Base-by-base conservation (phyloP, 495 filamentous ascomycete species). In the Penicillium verhagenii region DNA sequence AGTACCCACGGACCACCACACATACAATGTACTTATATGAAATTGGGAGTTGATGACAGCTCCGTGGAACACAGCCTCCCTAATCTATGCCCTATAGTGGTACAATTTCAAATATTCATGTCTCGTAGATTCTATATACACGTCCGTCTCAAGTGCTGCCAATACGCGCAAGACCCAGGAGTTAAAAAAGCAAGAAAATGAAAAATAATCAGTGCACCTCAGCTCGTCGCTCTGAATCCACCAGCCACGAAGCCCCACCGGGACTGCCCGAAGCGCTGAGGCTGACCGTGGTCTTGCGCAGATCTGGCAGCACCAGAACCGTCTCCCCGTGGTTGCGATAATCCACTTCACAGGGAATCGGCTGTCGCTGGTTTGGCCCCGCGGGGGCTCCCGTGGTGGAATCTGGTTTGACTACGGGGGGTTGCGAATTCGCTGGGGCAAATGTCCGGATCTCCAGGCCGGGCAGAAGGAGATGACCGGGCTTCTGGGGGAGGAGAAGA, bases 381-480 rank as follows among this genome's bases (percentile, higher is more conserved):
- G 47, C 56, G 20, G 59, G 52, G 9, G 35, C 56, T n/a, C 52
- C 56, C 4, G 44, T 31, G 28, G 46, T 33, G 40, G 58, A 21
- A 61, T 69, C 16, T 39, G 59, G 31, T 19, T 63, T 46, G 13
- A 60, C 38, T 13, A 66, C 56, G 20, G 59, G 33, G 40, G 53
- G 29, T 50, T 55, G 56, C 38, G 68, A 54, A 25, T 18, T 50
- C 14, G 54, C 47, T 19, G 72, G 70, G 16, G 83, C 69, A 58
- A 69, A 72, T 23, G 83, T 79, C 47, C 85, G 81, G 25, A 97
- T 87, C 43, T 96, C 92, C 13, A 97, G 76, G 14, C 71, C 79
- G 0, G 93, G 93, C n/a, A 89, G 81, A 1, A 87, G 78, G 14
- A 93, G 67, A 63, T 84, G 82, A 9, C 94, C 94, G 29, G 88